These are phyloP conservation scores for Candolleomyces eurysporus DNA, from an alignment of 768 basidiomycete genomes.

Conservation along the genomic window DNA sequence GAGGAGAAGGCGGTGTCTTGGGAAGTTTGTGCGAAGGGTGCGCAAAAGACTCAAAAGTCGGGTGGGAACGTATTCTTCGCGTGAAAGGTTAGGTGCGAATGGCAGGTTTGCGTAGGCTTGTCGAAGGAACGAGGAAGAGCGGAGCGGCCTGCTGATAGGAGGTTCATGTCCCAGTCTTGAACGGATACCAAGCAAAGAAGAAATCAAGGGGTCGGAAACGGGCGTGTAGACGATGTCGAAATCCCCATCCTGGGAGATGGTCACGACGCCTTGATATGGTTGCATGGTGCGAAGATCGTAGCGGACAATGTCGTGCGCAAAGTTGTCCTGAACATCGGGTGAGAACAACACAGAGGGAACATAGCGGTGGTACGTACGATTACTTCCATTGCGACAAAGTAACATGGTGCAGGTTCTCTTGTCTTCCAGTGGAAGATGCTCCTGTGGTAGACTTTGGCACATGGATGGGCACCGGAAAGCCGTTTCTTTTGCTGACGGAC, in stretches of 20 bases:
- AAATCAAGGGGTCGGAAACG: constrained; percentile 81
- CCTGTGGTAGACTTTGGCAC: constrained; percentile 66
- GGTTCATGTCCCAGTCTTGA: constrained; percentile 54
- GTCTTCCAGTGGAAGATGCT: constrained; percentile 86
- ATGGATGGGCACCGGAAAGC: constrained; percentile 61
- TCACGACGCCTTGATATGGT: constrained; percentile 82
- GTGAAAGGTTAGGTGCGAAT: constrained; percentile 86
- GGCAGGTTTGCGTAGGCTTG: constrained; percentile 70
- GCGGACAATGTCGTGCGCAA: constrained; percentile 92
- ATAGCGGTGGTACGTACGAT: constrained; percentile 54
- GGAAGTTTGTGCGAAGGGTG: constrained; percentile 79
- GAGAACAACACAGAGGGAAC: not conserved
- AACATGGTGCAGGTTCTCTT: constrained; percentile 81
- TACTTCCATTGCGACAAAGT: constrained; percentile 93
- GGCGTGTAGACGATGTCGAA: constrained; percentile 82
- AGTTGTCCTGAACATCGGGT: constrained; percentile 71
- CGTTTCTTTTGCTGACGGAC: constrained; percentile 68
- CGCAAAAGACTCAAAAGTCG: constrained; percentile 83
- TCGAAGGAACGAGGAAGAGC: constrained; percentile 55
- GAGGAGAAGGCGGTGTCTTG: constrained; percentile 89
- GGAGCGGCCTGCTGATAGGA: constrained; percentile 55
- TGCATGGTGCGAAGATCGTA: constrained; percentile 79
- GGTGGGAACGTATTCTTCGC: constrained; percentile 90
- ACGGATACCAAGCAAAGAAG: constrained; percentile 73
- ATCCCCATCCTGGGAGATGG: constrained; percentile 76